A percentile compares a stretch with the other conserved stretches of the same genome.
Evolutionary conservation across 306 rosid genomes (phyloP).

Genomic region (Pterocarpus santalinus): DNA sequence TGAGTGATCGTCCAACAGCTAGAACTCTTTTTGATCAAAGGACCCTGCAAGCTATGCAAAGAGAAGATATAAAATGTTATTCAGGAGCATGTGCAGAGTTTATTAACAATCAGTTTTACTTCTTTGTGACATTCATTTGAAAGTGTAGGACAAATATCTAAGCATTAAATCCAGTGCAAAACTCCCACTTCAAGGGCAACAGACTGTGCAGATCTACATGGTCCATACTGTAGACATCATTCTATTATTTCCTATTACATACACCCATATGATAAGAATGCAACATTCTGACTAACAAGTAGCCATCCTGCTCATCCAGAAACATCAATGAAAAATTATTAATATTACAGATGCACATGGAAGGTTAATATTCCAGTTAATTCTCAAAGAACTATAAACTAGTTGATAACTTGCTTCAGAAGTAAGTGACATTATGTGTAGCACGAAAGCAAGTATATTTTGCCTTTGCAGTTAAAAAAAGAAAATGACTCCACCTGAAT

Average conservation of each 20-base stretch:
- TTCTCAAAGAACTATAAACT: too few relatives aligned
- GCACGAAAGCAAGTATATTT: slow-evolving; percentile 22
- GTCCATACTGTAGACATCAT: slow-evolving; percentile 4
- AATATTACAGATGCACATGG: too few relatives aligned
- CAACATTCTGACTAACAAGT: slow-evolving; percentile 37
- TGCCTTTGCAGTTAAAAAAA: slow-evolving; percentile 1
- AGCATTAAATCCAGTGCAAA: slow-evolving; percentile 37
- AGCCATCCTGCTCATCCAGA: slow-evolving; percentile 25
- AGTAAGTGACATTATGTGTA: slow-evolving; percentile 8
- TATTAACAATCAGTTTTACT: slow-evolving; percentile 28
- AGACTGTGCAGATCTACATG: slow-evolving; percentile 2
- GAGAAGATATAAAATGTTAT: slow-evolving; percentile 41
- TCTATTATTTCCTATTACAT: slow-evolving; percentile 5
- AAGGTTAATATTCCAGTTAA: too few relatives aligned
- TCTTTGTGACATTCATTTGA: slow-evolving; percentile 13
- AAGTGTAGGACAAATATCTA: slow-evolving; percentile 20
- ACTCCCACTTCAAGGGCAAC: slow-evolving; percentile 14
- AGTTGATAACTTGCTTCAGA: not conserved
- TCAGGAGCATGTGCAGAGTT: slow-evolving; percentile 30
- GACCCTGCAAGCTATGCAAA: slow-evolving; percentile 76
- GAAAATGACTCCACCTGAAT: not conserved
- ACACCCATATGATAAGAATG: slow-evolving; percentile 13
- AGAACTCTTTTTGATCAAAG: slow-evolving; percentile 63
- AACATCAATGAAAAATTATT: not conserved
- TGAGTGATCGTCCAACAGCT: slow-evolving; percentile 67